Evolutionary conservation across 2,329 filamentous ascomycete species (phyloP), one percentile per base, ranked within the genome.

Genomic region (Emergomyces orientalis): DNA sequence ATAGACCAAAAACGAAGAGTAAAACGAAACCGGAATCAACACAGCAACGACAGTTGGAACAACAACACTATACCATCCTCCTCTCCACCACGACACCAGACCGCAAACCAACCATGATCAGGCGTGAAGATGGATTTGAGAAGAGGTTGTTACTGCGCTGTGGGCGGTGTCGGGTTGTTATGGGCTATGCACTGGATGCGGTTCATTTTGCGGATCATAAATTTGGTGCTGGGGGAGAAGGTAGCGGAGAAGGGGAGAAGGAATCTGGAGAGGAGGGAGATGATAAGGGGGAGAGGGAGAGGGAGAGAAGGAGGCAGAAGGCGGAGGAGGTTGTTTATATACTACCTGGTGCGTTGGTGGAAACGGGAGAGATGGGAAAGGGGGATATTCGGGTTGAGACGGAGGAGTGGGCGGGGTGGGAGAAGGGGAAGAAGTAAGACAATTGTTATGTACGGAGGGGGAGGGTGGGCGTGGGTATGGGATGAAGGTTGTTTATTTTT

Each of bases 101-200:
- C 63, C 71, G 75, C 0, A 79, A 78, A 47, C 72, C 81, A 6
- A 78, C 79, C 13, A 74, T 87, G 0, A 75, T 87, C 7, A 76
- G 81, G 1, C 77, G 82, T 13, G 79, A 81, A 65, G 83, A 87
- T 63, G 87, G 87, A 5, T 88, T 88, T 65, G 87, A 89, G 76
- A 88, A 87, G 76, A 75, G 87, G 22, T 77, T 81, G 63, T 67
- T 84, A 4, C 76, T 83, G 66, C 77, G 82, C 27, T 90, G 87
- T 73, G 80, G 77, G 14, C 75, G 86, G 62, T 89, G 87, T 75
- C 77, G 79, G 39, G 71, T 87, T 34, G 78, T 82, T 0, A 77
- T 88, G 54, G 87, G 84, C 34, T 90, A 89, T 75, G 79, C 82
- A 69, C 73, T 89, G 51, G 83, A 85, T 68, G 74, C 74, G 70